Evolutionary conservation across 495 filamentous ascomycete species (phyloP).

Genomic region (Parathielavia appendiculata): DNA sequence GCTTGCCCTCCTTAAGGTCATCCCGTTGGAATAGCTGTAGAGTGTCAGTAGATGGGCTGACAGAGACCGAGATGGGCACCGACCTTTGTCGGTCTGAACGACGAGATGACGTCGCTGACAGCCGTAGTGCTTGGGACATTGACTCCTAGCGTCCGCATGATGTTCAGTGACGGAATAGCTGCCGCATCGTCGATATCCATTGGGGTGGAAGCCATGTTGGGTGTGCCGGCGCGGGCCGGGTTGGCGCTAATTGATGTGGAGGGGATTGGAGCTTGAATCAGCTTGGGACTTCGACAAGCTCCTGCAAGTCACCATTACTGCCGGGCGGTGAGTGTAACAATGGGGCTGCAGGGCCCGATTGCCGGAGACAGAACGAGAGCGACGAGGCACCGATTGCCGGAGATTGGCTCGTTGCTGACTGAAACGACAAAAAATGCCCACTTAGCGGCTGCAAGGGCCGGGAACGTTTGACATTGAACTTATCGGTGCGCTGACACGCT

Average conservation of each 20-base stretch:
- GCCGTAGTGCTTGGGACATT: constrained; percentile 36
- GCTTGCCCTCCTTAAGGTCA: constrained; percentile 39
- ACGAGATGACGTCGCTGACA: constrained; percentile 44
- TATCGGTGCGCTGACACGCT: not conserved
- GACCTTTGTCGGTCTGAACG: constrained; percentile 51
- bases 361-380: not conserved
- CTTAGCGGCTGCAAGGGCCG: constrained; percentile 6
- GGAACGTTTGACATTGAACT: not conserved
- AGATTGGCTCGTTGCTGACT: constrained; percentile 9
- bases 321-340: constrained; percentile 14
- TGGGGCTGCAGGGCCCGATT: constrained; percentile 1
- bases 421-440: not conserved
- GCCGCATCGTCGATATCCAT: constrained; percentile 49
- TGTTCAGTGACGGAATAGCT: constrained; percentile 38
- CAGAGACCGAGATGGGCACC: constrained; percentile 1
- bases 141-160: constrained; percentile 32
- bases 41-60: constrained; percentile 13
- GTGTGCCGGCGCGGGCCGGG: not conserved
- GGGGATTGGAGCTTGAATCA: not conserved
- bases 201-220: constrained; percentile 46
- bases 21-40: constrained; percentile 42
- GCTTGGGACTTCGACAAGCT: not conserved
- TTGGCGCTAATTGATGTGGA: constrained; percentile 2
- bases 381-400: constrained; percentile 11
- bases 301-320: constrained; percentile 3